Conservation (phyloP, 768 basidiomycete genomes). For the Leccinum ochraceum region DNA sequence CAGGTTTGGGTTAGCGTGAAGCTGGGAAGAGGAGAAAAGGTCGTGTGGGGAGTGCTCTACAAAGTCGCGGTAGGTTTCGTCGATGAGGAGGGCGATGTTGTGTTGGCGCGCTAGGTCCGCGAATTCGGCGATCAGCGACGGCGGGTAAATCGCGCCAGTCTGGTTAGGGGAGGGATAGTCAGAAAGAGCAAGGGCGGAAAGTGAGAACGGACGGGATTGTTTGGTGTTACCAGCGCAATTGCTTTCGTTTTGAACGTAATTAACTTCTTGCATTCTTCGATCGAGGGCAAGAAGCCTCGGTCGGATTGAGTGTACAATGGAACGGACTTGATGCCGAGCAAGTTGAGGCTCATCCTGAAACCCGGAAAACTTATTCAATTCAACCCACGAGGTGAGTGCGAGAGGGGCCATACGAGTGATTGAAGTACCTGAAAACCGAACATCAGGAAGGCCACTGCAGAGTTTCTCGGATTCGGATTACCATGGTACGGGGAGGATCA, state of each 20-base stretch:
- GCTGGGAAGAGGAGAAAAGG: slow-evolving; percentile 44
- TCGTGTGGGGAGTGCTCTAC: slow-evolving; percentile 55
- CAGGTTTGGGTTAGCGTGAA: neutral
- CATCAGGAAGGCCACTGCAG: neutral
- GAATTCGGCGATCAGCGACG: slow-evolving; percentile 57
- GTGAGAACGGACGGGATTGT: slow-evolving; percentile 58
- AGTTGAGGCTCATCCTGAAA: slow-evolving; percentile 64
- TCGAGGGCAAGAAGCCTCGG: slow-evolving; percentile 62
- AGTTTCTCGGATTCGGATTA: slow-evolving; percentile 25
- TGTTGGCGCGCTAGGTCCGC: slow-evolving; percentile 53
- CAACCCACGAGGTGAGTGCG: neutral
- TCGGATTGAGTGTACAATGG: slow-evolving; percentile 51
- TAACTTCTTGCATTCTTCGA: slow-evolving; percentile 46
- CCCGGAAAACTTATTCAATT: neutral
- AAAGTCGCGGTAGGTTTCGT: slow-evolving; percentile 90
- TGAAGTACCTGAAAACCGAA: slow-evolving; percentile 55
- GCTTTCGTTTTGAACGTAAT: slow-evolving; percentile 63
- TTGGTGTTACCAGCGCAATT: slow-evolving; percentile 75
- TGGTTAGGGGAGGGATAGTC: slow-evolving; percentile 20
- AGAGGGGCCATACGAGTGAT: slow-evolving; percentile 47
- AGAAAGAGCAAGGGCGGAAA: too few species aligned
- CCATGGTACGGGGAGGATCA: slow-evolving; percentile 75
- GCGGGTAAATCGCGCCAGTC: slow-evolving; percentile 72
- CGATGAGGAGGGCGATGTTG: slow-evolving; percentile 69
- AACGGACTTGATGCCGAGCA: slow-evolving; percentile 61